Base-by-base conservation (phyloP, 345 rosid species). In the Gossypium herbaceum region DNA sequence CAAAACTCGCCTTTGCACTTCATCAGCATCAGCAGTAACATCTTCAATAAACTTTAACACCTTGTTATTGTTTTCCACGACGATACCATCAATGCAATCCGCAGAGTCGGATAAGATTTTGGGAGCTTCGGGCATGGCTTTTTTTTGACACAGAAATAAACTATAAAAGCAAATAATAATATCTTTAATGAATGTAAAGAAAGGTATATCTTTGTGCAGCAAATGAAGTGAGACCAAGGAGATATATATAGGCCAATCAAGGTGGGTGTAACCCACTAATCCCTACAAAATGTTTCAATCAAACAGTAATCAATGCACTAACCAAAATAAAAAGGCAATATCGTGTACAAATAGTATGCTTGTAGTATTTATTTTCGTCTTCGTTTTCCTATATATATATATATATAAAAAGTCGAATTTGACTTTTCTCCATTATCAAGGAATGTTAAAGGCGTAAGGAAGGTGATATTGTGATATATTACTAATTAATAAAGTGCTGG, bases 41-140 rank as follows among this genome's bases (percentile, higher is more conserved):
- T 77, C 81, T 69, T 87, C 88, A 60, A 87, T 80, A 58, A 83
- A 82, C 74, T 79, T 62, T n/a, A 85, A 77, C 3, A 81, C 75
- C 63, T 67, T 80, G 73, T 64, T 78, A 48, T 81, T 83, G 45
- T 73, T 78, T 68, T 78, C 89, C 29, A 47, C 13, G 43, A 79
- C 29, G 76, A 73, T 73, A 45, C 25, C 59, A 27, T 70, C 47
- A 17, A 66, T 12, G 54, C 34, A 66, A 66, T 66, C 27, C 17
- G n/a, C 71, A 66, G 22, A 66, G 12, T 45, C 27, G 7, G 76
- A 63, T 12, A 57, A 44, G 73, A n/a, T 66, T 20, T 80, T 79
- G 3, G 85, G 86, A 78, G 82, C 85, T 80, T 87, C 90, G 17
- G 88, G 86, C 88, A 87, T 85, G 78, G 72, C 58, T 69, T 70